Percentiles rank a stretch among this genome's conserved stretches.
Evolutionary conservation across 306 rosid species (phyloP).

Genomic region (Fragaria nilgerrensis): DNA sequence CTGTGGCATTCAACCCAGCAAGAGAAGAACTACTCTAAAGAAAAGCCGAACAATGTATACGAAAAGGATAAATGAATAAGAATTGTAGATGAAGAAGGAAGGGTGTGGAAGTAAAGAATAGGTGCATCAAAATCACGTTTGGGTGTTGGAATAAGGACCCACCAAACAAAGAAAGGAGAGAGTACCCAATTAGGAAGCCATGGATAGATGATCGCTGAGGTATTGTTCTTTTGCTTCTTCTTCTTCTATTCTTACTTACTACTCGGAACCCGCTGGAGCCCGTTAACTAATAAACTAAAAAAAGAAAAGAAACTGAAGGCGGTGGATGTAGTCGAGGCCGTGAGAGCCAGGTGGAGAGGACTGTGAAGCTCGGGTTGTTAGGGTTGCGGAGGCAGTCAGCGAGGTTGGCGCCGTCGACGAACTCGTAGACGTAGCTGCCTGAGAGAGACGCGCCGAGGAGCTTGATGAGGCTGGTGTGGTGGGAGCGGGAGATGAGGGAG

Average conservation of each 20-base stretch:
- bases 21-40: constrained; percentile 6
- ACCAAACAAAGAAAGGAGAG: not conserved
- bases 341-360: constrained; percentile 36
- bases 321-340: no score
- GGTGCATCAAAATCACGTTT: constrained; percentile 6
- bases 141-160: not conserved
- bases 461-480: constrained; percentile 67
- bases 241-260: not conserved
- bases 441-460: constrained; percentile 82
- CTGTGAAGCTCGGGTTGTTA: constrained; percentile 67
- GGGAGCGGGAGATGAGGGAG: constrained; percentile 54
- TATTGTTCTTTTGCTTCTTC: not conserved
- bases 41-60: constrained; percentile 12
- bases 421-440: constrained; percentile 60
- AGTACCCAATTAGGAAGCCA: constrained; percentile 1
- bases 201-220: not conserved
- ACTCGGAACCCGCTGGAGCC: no score
- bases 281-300: no score
- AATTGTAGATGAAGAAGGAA: constrained; percentile 27
- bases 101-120: constrained; percentile 45
- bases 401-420: constrained; percentile 65
- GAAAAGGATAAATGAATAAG: not conserved
- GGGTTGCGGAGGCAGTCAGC: constrained; percentile 73
- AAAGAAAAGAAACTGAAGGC: no score
- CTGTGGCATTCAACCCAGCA: not conserved